Evolutionary conservation across 352 stramenopile species (phyloP).

Genomic region (Phytophthora pinifolia): DNA sequence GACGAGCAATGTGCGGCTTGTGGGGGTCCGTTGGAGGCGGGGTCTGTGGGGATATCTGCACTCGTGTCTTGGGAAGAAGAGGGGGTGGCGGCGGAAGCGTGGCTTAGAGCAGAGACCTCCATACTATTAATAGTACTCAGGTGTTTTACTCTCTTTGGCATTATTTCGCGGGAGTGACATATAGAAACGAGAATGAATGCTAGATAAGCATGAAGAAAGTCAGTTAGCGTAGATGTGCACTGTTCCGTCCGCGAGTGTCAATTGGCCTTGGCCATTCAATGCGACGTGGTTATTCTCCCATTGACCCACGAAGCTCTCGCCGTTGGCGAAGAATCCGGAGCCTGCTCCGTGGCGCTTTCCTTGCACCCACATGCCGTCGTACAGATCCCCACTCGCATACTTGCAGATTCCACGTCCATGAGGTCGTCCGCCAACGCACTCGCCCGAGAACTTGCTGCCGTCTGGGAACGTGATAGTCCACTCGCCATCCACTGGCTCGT

Average conservation of each 20-base stretch:
- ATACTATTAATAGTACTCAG: too few species aligned
- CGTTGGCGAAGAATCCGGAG: constrained; percentile 72
- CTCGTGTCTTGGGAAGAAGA: background rate
- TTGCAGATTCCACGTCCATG: constrained; percentile 77
- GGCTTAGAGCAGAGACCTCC: too few species aligned
- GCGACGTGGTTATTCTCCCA: constrained; percentile 85
- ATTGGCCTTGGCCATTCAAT: constrained; percentile 64
- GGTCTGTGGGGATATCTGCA: background rate
- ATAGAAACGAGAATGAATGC: too few species aligned
- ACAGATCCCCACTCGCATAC: constrained; percentile 83
- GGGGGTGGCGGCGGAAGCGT: background rate
- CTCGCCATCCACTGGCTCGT: constrained; percentile 64
- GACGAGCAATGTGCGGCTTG: constrained; percentile 6
- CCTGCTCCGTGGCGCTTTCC: constrained; percentile 75
- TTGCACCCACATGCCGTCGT: constrained; percentile 81
- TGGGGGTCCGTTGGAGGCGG: background rate
- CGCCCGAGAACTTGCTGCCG: constrained; percentile 71
- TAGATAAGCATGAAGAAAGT: too few species aligned
- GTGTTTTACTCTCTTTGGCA: too few species aligned
- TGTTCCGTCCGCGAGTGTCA: constrained; percentile 73
- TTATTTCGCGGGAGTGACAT: too few species aligned
- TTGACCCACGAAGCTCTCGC: constrained; percentile 71
- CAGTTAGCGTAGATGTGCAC: constrained; percentile 69
- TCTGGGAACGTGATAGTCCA: constrained; percentile 82
- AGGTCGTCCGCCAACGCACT: constrained; percentile 60